Evolutionary conservation across 1,284 basidiomycete species (phyloP), one percentile per base, ranked within the genome.

Genomic region (Trametes pubescens): DNA sequence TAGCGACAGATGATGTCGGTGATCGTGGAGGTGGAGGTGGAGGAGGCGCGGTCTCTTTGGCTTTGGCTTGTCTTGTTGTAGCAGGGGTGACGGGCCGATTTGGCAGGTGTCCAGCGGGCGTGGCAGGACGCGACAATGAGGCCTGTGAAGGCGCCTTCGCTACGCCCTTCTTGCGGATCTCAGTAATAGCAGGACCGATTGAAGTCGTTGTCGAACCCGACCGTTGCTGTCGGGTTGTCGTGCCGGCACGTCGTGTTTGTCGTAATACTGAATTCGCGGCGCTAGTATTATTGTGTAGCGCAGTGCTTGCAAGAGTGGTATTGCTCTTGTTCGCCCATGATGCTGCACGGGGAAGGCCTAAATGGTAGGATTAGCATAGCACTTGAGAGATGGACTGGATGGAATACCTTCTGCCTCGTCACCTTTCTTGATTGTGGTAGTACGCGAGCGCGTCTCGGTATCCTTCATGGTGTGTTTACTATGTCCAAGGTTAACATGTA

Each of bases 401-500:
- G 74, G 3, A 80, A 67, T 72, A 91, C 91, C 87, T 72, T 92
- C 89, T 16, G 80, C 75, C 59, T 91, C 88, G 66, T 90, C 86
- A 14, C 74, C 77, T 74, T 83, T 85, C 78, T 81, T 76, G 62
- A 83, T 74, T 43, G 81, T 75, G 18, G 79, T 75, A 24, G 78
- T 81, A 53, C 86, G 80, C 22, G 84, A 71, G 51, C 89, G 80
- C 59, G 81, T 91, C 74, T 94, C 92, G 0, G 89, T 92, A 35
- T 92, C 90, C 77, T 94, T 94, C 81, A 94, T 92, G 0, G 91
- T 92, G 75, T 94, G 92, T 86, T 94, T 94, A 71, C 92, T 94
- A 4, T 10, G 38, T 26, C 49, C 65, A 65, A 67, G 68, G 75
- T 35, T 75, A 69, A 37, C 44, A 21, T 16, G 22, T 51, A 46